These are phyloP conservation scores for Apiotrichum mycotoxinovorans DNA, from an alignment of 1,284 basidiomycete species.

Conservation along the genomic window DNA sequence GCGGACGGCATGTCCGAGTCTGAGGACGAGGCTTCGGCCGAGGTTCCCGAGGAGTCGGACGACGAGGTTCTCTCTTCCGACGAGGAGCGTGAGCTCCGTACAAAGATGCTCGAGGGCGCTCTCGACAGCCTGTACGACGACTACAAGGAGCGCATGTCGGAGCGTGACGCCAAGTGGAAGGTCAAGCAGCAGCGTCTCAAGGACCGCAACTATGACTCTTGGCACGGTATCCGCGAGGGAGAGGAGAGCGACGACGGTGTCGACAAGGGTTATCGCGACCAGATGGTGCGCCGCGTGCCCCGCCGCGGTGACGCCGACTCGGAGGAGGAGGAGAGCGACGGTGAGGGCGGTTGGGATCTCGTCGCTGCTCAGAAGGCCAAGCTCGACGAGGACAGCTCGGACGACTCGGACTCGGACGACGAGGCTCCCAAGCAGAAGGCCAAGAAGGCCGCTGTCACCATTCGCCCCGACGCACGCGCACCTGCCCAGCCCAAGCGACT, in stretches of 20 bases:
- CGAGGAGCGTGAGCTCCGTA: constrained; percentile 66
- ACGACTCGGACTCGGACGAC: constrained; percentile 37
- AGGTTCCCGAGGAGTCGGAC: constrained; percentile 42
- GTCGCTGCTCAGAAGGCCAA: constrained; percentile 63
- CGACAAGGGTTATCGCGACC: constrained; percentile 38
- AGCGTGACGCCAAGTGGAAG: constrained; percentile 85
- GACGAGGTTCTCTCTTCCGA: constrained; percentile 62
- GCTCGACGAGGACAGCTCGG: constrained; percentile 55
- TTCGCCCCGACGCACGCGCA: constrained; percentile 13
- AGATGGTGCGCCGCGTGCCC: constrained; percentile 26
- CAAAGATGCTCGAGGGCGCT: constrained; percentile 70
- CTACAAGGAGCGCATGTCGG: constrained; percentile 76
- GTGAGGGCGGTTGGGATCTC: constrained; percentile 70
- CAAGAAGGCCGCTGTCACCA: constrained; percentile 18
- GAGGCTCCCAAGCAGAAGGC: constrained; percentile 22
- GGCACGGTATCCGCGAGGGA: constrained; percentile 65
- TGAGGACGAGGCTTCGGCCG: constrained; percentile 38
- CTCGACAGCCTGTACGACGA: constrained; percentile 85
- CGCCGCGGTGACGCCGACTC: constrained; percentile 50
- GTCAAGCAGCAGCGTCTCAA: constrained; percentile 77
- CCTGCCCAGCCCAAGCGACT: constrained; percentile 45
- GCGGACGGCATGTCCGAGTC: constrained; percentile 51
- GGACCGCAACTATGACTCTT: constrained; percentile 66
- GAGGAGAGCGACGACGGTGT: constrained; percentile 46
- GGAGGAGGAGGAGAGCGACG: constrained; percentile 56